Evolutionary conservation across 441 rosid genomes (phyloP), one percentile per base, ranked within the genome.

Genomic region (Isatis lusitanica): DNA sequence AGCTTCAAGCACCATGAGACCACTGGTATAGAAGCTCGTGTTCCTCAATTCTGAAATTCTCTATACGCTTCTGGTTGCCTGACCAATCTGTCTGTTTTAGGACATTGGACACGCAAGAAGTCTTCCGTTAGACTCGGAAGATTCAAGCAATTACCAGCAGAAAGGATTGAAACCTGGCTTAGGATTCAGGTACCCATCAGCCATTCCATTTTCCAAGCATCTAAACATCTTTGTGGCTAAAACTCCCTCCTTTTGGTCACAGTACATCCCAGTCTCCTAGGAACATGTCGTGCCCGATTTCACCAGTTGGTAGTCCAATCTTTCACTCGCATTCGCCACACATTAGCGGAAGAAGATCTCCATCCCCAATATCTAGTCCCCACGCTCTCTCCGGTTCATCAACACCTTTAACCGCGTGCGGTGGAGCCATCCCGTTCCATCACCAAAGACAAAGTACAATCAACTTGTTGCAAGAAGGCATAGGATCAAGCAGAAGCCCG

Each of bases 311-410:
- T 39, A 87, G 91, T 72, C 91, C 91, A 67, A 80, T 85, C 42
- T 74, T 82, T 58, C 83, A 82, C 77, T 66, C 88, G 40, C 81
- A 85, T 77, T 83, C 87, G 55, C 91, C 86, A 0, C 83, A 81
- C 61, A 55, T 79, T 42, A 83, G 83, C 31, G 91, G 91, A 67
- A 76, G 85, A 76, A 75, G 83, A 80, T 85, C 91, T 50, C 87
- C 88, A 26, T 83, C 91, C 38, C 88, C 86, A 6, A 81, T 83
- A 65, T 87, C 87, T 68, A 87, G 86, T 73, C 91, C 91, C 51
- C 89, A 75, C 28, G 70, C 86, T 38, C 80, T 77, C 26, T 87
- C 91, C 2, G 86, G 91, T 16, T 78, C 91, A 64, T 87, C 88
- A 66, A 85, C 88, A 38, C 91, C 91, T 66, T 75, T 83, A 48